phyloP scores from a whole-genome alignment of 2,329 filamentous ascomycete genomes.

The Aspergillus pseudoterreus region DNA sequence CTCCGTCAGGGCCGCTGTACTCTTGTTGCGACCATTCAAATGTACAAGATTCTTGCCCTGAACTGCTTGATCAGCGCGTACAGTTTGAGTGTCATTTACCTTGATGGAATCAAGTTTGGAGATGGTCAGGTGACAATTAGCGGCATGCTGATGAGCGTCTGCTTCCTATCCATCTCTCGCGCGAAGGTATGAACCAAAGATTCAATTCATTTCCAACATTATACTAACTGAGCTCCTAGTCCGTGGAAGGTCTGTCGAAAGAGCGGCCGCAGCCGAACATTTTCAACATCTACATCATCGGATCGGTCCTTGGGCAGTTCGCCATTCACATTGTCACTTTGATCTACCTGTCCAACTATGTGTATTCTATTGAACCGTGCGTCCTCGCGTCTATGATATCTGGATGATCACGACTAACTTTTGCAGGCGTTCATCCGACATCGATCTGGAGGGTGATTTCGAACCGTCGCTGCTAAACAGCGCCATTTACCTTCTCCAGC shows the following conservation, averaged over 20 bases:
- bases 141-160: conserved; percentile 99
- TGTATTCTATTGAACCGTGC: conserved; percentile 80
- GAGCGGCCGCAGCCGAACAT: conserved; percentile 98
- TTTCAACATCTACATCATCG: conserved; percentile 98
- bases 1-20: conserved; percentile 97
- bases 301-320: conserved; percentile 94
- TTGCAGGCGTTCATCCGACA: conserved; percentile 52
- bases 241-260: conserved; percentile 92
- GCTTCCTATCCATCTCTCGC: conserved; percentile 97
- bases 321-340: conserved; percentile 91
- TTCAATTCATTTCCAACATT: background rate
- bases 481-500: conserved; percentile 91
- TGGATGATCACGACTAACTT: conserved; percentile 29
- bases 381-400: conserved; percentile 34
- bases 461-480: conserved; percentile 90
- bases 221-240: conserved; percentile 40
- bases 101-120: conserved; percentile 98
- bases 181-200: conserved; percentile 60
- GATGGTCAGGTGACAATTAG: conserved; percentile 98
- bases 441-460: conserved; percentile 95
- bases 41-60: conserved; percentile 98
- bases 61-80: conserved; percentile 98
- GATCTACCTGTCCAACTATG: conserved; percentile 88
- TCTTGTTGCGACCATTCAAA: conserved; percentile 96
- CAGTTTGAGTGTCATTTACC: conserved; percentile 90